Evolutionary conservation across 495 filamentous ascomycete species (phyloP), one percentile per base, ranked within the genome.

Genomic region (Xylaria intraflava): DNA sequence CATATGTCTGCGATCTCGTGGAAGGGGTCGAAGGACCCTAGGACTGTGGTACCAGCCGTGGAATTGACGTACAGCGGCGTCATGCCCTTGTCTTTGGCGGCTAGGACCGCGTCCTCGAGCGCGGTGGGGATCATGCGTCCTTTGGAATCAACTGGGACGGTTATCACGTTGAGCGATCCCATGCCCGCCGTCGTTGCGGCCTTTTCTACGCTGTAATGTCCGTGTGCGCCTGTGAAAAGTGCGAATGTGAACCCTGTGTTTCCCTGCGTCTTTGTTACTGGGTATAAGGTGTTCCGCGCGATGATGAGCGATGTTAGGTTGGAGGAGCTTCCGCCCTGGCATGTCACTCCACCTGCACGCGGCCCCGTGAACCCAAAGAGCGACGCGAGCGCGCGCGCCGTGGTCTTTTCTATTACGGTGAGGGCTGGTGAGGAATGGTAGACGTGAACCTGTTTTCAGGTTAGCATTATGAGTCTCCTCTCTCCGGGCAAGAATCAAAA

Each of bases 51-150:
- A 17, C 92, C 92, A 3, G 93, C 92, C 1, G 92, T 96, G 4
- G 92, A 87, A 64, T 96, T 96, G 64, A 96, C 89, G 70, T 92
- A 98, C 60, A 98, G 88, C 0, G 93, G 92, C 6, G 87, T 91
- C 49, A 79, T 78, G 35, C 87, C 86, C 59, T 83, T 76, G 10
- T 58, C 55, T 51, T 80, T 76, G 19, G 85, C 81, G 52, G 75
- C 72, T 12, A 73, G 35, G 22, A 96, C 72, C 14, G 80, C 69
- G 0, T 72, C 70, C 33, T 85, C 79, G 11, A 97, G 75, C 30
- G 81, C 84, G 0, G 72, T 53, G 1, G 84, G 72, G 30, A 80
- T 72, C 85, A 96, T 94, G 5, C 78, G 75, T 2, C 92, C 92
- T 14, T 72, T 56, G 10, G 66, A 62, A 66, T 95, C 88, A 46